Evolutionary conservation across 164 flowering plant species (phyloP).

Genomic region (Aristolochia contorta): DNA sequence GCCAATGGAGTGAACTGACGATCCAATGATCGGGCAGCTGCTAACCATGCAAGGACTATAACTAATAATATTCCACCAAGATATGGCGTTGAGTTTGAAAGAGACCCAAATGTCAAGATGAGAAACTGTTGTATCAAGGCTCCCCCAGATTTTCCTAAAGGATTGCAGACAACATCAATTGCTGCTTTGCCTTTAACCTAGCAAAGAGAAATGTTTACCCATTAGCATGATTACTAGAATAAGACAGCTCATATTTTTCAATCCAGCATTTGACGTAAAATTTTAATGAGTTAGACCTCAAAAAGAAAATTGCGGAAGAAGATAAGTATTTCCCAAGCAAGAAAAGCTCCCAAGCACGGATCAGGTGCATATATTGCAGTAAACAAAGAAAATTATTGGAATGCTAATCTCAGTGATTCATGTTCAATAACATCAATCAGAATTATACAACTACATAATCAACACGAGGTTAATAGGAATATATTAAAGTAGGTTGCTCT

Average conservation of each 20-base stretch:
- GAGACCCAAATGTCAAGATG: slow-evolving; percentile 20
- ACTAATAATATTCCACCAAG: slow-evolving; percentile 18
- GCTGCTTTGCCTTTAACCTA: slow-evolving; percentile 29
- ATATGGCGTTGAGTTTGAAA: slow-evolving; percentile 22
- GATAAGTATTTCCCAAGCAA: too few species aligned
- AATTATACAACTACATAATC: too few species aligned
- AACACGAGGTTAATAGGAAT: too few species aligned
- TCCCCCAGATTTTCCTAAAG: slow-evolving; percentile 24
- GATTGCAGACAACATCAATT: slow-evolving; percentile 26
- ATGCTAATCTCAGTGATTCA: too few species aligned
- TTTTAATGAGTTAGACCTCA: not conserved
- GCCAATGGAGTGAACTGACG: slow-evolving; percentile 19
- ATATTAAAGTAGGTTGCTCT: too few species aligned
- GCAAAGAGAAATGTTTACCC: not conserved
- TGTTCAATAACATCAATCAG: too few species aligned
- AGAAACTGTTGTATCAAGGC: slow-evolving; percentile 25
- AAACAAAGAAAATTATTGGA: too few species aligned
- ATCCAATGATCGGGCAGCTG: slow-evolving; percentile 22
- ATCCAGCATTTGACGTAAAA: not conserved
- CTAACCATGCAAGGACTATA: slow-evolving; percentile 21
- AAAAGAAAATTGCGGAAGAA: too few species aligned
- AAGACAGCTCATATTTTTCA: not conserved
- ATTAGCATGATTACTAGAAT: slow-evolving; percentile 1
- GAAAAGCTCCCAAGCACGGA: too few species aligned
- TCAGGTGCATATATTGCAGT: too few species aligned